A percentile compares a stretch with the other conserved stretches of the same genome.
phyloP scores from a whole-genome alignment of 805 yeast species.

The Yueomyces sp. region DNA sequence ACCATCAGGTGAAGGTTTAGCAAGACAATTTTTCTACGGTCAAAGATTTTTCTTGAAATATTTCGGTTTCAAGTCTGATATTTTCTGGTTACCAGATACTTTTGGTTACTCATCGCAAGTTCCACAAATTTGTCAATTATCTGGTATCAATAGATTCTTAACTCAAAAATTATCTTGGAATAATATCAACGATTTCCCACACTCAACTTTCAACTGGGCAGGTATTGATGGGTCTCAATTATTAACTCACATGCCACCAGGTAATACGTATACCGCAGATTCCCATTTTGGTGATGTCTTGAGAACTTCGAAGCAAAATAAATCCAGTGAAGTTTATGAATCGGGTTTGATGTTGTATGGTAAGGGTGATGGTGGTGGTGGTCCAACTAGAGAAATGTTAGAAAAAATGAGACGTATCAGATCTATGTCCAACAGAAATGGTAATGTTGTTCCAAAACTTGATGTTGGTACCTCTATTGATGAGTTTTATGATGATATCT shows the following conservation, averaged over 20 bases:
- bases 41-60: slow-evolving; percentile 72
- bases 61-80: slow-evolving; percentile 61
- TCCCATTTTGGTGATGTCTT: slow-evolving; percentile 90
- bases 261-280: slow-evolving; percentile 84
- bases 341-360: slow-evolving; percentile 78
- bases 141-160: slow-evolving; percentile 71
- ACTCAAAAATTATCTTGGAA: slow-evolving; percentile 97
- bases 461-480: slow-evolving; percentile 63
- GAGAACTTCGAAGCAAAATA: slow-evolving; percentile 68
- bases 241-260: slow-evolving; percentile 95
- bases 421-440: slow-evolving; percentile 72
- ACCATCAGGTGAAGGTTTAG: slow-evolving; percentile 87
- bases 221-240: slow-evolving; percentile 91
- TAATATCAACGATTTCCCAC: slow-evolving; percentile 82
- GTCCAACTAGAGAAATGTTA: slow-evolving; percentile 87
- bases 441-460: slow-evolving; percentile 61
- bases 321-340: slow-evolving; percentile 68
- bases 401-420: slow-evolving; percentile 87
- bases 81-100: slow-evolving; percentile 95
- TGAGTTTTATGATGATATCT: slow-evolving; percentile 59
- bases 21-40: slow-evolving; percentile 81
- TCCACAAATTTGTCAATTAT: slow-evolving; percentile 83
- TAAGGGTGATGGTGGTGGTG: slow-evolving; percentile 98
- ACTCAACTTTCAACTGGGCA: slow-evolving; percentile 87
- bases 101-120: slow-evolving; percentile 93